phyloP scores from a whole-genome alignment of 495 filamentous ascomycete genomes.

The Physcia stellaris region DNA sequence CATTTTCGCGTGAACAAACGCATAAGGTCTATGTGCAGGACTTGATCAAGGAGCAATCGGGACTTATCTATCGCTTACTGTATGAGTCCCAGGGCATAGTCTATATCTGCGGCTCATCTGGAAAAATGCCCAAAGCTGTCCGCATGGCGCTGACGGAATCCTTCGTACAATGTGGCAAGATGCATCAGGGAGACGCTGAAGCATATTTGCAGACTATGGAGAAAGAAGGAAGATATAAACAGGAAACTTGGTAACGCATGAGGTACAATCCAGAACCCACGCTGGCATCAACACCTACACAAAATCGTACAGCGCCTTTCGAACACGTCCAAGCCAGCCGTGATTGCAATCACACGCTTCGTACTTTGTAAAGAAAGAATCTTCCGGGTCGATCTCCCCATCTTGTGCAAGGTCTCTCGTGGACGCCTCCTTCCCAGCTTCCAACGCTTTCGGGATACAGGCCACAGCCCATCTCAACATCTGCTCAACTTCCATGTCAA shows the following conservation, averaged over 20 bases:
- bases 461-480: conserved; percentile 4
- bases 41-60: conserved; percentile 47
- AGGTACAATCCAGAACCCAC: background rate
- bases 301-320: conserved; percentile 2
- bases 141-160: conserved; percentile 65
- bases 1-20: conserved; percentile 69
- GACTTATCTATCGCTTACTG: conserved; percentile 44
- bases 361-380: background rate
- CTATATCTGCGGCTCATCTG: conserved; percentile 73
- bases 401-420: background rate
- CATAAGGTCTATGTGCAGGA: conserved; percentile 87
- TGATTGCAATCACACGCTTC: conserved; percentile 2
- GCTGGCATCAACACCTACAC: background rate
- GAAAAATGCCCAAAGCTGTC: conserved; percentile 81
- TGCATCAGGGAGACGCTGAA: conserved; percentile 38
- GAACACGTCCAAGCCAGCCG: background rate
- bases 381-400: background rate
- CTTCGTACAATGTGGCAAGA: conserved; percentile 32
- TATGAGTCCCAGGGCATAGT: conserved; percentile 38
- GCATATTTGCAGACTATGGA: conserved; percentile 47
- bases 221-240: conserved; percentile 55
- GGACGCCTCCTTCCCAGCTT: background rate
- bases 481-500: conserved; percentile 5
- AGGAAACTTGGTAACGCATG: conserved; percentile 52
- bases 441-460: background rate